Evolutionary conservation across 2,329 filamentous ascomycete genomes (phyloP), one percentile per base, ranked within the genome.

Genomic region (Ophiostoma himal-ulmi): DNA sequence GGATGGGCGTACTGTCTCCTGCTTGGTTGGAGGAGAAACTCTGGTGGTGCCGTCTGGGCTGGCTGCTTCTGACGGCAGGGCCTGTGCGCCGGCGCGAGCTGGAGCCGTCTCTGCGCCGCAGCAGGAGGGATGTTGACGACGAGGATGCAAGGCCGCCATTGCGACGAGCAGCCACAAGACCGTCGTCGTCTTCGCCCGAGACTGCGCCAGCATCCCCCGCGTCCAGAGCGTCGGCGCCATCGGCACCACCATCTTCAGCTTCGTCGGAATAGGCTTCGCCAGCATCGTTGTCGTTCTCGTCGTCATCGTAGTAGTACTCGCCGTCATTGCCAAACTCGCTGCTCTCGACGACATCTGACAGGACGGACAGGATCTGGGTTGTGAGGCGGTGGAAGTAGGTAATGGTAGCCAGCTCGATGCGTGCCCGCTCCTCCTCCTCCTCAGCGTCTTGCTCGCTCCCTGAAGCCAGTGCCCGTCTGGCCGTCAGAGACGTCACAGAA

Each of bases 351-450:
- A 91, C 80, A 72, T 89, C 86, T 0, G 85, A 84, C 69, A 93
- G 78, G 3, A 86, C 84, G 0, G 83, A 83, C 30, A 94, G 80
- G 62, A 92, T 83, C 74, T 86, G 83, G 2, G 86, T 85, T 0
- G 91, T 93, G 68, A 93, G 82, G 1, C 91, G 87, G 79, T 94
- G 91, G 78, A 94, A 94, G 78, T 93, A 95, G 1, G 91, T 89
- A 70, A 94, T 91, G 68, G 93, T 86, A 57, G 89, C 86, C 72
- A 92, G 88, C 76, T 93, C 90, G 13, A 86, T 77, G 66, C 81
- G 78, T 64, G 85, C 84, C 62, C 82, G 79, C 70, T 83, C 83
- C 74, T 85, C 81, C 37, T 82, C 80, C 1, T 69, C 69, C 0
- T 66, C 66, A 6, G 79, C 75, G 14, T 68, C 70, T 3, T 30